Base-by-base conservation (phyloP, 768 basidiomycete genomes). In the Dictyophora rubrovolvata region DNA sequence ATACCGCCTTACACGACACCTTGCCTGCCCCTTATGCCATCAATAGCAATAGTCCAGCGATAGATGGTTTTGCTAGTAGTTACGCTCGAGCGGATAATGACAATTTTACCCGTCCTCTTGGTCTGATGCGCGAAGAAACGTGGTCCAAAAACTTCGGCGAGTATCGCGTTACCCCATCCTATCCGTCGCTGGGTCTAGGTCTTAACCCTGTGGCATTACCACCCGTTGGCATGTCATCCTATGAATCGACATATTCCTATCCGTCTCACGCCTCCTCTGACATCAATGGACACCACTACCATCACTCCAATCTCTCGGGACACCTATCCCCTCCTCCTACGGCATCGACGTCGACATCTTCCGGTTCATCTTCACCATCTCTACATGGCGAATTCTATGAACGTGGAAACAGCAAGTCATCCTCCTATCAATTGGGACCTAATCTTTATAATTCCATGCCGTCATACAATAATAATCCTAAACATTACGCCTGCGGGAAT, bases 281-380 rank as follows among this genome's bases (percentile, higher is more conserved):
- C 7, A 28, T 28, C 12, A 49, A 33, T 16, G 20, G 22, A 17
- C 21, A 36, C 55, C 36, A 9, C 46, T 48, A 16, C 21, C 7
- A 16, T 18, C 54, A 6, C 20, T n/a, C n/a, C 37, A 37, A 23
- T 23, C 18, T 51, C 34, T 52, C 49, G 11, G 50, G 8, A 3
- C 48, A 42, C 12, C 20, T 52, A 48, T 53, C 57, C 17, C 50
- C 48, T 6, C 57, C 57, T 1, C 49, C 57, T 1, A 51, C 57
- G 10, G 50, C 57, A 12, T 51, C 57, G 14, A 59, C 48, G 3
- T 52, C 56, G 3, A 51, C 49, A 34, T 59, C 57, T 5, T 59
- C 57, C 28, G 57, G 57, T 20, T 59, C 57, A 18, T 59, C 57
- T 10, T 51, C 57, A 12, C 57, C 57, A 16, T 59, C 47, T 12